These are phyloP conservation scores for Boeremia exigua DNA, from an alignment of 2,329 filamentous ascomycete genomes.

Conservation along the genomic window DNA sequence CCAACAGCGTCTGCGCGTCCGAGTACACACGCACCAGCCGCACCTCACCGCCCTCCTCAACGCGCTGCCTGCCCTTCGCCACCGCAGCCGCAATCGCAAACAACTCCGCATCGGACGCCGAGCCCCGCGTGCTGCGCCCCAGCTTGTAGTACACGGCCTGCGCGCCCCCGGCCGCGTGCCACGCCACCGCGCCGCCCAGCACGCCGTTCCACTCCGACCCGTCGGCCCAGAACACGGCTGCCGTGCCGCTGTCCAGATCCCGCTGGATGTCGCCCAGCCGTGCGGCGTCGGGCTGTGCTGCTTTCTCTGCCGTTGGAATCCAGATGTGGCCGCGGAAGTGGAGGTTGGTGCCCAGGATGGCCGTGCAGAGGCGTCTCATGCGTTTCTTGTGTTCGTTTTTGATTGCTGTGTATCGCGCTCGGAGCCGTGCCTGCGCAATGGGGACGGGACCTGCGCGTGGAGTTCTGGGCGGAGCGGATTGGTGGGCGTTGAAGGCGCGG, in stretches of 20 bases:
- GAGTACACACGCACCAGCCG: slow-evolving; percentile 14
- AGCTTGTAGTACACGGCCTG: not conserved
- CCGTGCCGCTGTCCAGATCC: not conserved
- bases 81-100: slow-evolving; percentile 17
- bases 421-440: too few species aligned
- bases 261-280: not conserved
- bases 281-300: not conserved
- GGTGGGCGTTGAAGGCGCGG: too few species aligned
- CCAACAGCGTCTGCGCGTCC: not conserved
- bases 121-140: not conserved
- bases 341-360: not conserved
- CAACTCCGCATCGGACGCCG: slow-evolving; percentile 12
- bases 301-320: not conserved
- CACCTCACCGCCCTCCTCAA: not conserved
- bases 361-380: not conserved
- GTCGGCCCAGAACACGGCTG: slow-evolving; percentile 8
- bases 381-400: too few species aligned
- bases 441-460: too few species aligned
- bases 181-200: slow-evolving; percentile 13
- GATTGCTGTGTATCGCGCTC: too few species aligned
- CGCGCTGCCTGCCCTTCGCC: not conserved
- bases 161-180: not conserved
- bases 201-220: not conserved
- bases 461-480: too few species aligned
- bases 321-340: not conserved